These are phyloP conservation scores for Alternaria brassicae DNA, from an alignment of 2,329 filamentous ascomycete species.

Conservation along the genomic window DNA sequence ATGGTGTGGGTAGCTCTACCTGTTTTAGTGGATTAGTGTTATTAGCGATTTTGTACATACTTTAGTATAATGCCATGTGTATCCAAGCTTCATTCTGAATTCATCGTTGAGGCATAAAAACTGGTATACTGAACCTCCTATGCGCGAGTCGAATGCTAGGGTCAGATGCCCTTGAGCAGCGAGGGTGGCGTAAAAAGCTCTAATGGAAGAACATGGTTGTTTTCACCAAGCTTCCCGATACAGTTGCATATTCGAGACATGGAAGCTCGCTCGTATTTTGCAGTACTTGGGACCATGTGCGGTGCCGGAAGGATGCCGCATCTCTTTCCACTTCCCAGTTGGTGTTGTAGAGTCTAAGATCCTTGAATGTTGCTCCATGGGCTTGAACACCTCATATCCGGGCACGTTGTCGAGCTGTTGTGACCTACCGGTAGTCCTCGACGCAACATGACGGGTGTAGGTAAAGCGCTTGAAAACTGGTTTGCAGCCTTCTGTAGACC, in stretches of 20 bases:
- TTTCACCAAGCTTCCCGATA: slow-evolving; percentile 5
- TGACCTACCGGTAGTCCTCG: slow-evolving; percentile 14
- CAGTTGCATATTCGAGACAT: slow-evolving; percentile 1
- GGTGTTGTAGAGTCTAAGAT: slow-evolving; percentile 16
- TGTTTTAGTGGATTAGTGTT: slow-evolving; percentile 5
- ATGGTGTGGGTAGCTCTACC: not conserved
- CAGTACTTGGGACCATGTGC: slow-evolving; percentile 1
- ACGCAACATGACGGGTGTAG: not conserved
- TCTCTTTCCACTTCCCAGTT: not conserved
- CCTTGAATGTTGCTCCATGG: slow-evolving; percentile 10
- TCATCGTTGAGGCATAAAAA: not conserved
- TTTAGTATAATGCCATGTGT: slow-evolving; percentile 10
- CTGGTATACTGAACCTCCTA: not conserved
- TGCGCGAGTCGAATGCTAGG: not conserved
- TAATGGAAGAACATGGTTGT: not conserved
- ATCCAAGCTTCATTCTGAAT: not conserved
- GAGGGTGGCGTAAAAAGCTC: not conserved
- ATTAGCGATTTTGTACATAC: slow-evolving; percentile 9
- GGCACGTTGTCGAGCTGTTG: not conserved
- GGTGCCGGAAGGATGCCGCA: not conserved
- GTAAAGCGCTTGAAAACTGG: not conserved
- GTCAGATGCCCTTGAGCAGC: not conserved
- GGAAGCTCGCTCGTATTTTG: not conserved
- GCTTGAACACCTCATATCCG: not conserved
- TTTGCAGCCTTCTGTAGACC: not conserved